These are phyloP conservation scores for Metschnikowia continentalis DNA, from an alignment of 805 yeast genomes.

Conservation along the genomic window DNA sequence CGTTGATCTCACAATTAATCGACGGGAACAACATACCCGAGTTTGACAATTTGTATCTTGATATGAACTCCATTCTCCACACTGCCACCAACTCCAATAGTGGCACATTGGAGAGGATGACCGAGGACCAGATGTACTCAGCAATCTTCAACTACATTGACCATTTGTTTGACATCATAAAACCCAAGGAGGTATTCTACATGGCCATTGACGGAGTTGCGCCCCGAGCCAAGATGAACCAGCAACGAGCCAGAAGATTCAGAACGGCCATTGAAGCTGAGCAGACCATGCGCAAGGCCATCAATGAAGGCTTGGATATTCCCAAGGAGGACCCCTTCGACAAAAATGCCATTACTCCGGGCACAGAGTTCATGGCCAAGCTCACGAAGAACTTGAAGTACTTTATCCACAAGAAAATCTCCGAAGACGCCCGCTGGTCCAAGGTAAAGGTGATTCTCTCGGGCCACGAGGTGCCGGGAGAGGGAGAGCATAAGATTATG, in stretches of 20 bases:
- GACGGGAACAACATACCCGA: constrained; percentile 83
- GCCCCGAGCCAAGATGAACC: constrained; percentile 98
- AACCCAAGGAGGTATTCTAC: constrained; percentile 80
- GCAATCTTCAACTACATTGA: constrained; percentile 94
- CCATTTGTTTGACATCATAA: constrained; percentile 81
- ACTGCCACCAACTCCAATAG: constrained; percentile 84
- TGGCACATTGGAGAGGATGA: constrained; percentile 55
- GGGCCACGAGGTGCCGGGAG: constrained; percentile 97
- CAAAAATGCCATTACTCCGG: constrained; percentile 91
- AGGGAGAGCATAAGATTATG: constrained; percentile 98
- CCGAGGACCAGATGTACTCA: constrained; percentile 89
- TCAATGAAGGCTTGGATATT: constrained; percentile 63
- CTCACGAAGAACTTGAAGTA: constrained; percentile 77
- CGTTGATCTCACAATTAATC: constrained; percentile 81
- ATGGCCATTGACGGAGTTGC: constrained; percentile 99
- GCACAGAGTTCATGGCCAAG: constrained; percentile 93
- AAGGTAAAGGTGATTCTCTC: constrained; percentile 70
- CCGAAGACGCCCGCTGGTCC: constrained; percentile 86
- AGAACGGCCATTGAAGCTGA: constrained; percentile 93
- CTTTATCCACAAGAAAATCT: constrained; percentile 81
- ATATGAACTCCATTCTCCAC: constrained; percentile 95
- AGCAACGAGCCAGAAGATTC: constrained; percentile 93
- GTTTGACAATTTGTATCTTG: constrained; percentile 90
- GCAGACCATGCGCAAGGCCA: constrained; percentile 67
- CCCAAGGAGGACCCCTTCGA: constrained; percentile 88